A percentile compares a stretch with the other conserved stretches of the same genome.
Conservation (phyloP, 176 grass and related monocot species). For the Lolium rigidum region DNA sequence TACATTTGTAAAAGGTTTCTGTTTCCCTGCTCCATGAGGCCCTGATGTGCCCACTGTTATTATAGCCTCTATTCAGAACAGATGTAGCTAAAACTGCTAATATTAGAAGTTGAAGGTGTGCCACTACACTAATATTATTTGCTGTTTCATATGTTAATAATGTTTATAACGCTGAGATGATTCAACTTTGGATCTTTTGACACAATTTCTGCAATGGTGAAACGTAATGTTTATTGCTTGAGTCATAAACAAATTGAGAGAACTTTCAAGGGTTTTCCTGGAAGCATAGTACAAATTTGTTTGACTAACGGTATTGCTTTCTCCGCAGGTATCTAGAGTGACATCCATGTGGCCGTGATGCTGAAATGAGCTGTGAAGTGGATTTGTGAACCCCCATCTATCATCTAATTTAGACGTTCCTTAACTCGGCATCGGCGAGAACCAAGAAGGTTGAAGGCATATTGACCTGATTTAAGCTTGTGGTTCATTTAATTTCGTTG, state of each 20-base stretch:
- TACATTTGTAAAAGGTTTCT: background rate
- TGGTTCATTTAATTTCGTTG: too few species aligned
- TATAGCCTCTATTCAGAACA: background rate
- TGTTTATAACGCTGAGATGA: too few species aligned
- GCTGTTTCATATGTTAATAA: background rate
- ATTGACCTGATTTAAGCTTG: too few species aligned
- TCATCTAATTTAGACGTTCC: background rate
- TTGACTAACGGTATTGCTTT: background rate
- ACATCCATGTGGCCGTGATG: background rate
- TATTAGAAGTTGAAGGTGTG: too few species aligned
- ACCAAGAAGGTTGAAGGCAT: too few species aligned
- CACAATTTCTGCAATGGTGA: background rate
- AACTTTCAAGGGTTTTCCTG: background rate
- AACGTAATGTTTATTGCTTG: background rate
- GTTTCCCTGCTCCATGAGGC: background rate
- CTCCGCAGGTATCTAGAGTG: background rate
- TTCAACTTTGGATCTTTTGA: too few species aligned
- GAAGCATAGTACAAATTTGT: background rate
- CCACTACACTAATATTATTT: background rate
- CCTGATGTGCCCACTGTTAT: background rate
- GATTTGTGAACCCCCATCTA: background rate
- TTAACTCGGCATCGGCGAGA: background rate
- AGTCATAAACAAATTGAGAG: background rate
- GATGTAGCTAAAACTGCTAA: too few species aligned
- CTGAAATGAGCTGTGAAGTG: background rate